Conservation (phyloP, 164 flowering plant genomes). For the Magnolia kwangsiensis region DNA sequence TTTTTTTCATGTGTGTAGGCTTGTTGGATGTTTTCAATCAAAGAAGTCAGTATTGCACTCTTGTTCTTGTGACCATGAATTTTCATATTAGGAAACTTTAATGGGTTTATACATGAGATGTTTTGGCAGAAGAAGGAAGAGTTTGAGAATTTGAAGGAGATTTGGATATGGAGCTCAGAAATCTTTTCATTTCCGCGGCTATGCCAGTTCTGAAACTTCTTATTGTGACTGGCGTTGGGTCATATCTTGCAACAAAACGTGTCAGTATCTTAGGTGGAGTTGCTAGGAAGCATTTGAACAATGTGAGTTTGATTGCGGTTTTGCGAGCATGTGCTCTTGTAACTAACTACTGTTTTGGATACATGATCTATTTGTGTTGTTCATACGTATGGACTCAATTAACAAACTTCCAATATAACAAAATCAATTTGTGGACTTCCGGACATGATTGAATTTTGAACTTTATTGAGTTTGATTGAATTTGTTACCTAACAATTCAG, state of each 20-base stretch:
- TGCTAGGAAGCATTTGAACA: slow-evolving; percentile 49
- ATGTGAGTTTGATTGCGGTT: slow-evolving; percentile 25
- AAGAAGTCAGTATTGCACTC: background rate
- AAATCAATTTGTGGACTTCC: too few species aligned
- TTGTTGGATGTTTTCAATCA: too few species aligned
- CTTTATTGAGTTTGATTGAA: too few species aligned
- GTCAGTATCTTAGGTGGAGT: slow-evolving; percentile 38
- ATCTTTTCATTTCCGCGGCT: slow-evolving; percentile 37
- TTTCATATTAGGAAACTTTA: too few species aligned
- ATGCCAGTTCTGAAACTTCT: slow-evolving; percentile 51
- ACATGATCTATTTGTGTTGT: too few species aligned
- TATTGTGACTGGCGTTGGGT: slow-evolving; percentile 49
- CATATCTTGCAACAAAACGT: slow-evolving; percentile 39
- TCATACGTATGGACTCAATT: too few species aligned
- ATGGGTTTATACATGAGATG: too few species aligned
- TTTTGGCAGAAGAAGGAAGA: background rate
- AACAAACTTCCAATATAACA: too few species aligned
- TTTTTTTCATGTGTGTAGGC: too few species aligned
- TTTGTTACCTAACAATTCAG: too few species aligned
- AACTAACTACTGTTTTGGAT: background rate
- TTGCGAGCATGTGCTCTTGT: background rate
- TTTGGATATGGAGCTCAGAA: slow-evolving; percentile 32
- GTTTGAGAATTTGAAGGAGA: background rate
- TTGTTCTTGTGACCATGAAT: background rate
- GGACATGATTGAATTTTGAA: too few species aligned